phyloP scores from a whole-genome alignment of 2,329 filamentous ascomycete species.

The Paraphaeosphaeria sporulosa region DNA sequence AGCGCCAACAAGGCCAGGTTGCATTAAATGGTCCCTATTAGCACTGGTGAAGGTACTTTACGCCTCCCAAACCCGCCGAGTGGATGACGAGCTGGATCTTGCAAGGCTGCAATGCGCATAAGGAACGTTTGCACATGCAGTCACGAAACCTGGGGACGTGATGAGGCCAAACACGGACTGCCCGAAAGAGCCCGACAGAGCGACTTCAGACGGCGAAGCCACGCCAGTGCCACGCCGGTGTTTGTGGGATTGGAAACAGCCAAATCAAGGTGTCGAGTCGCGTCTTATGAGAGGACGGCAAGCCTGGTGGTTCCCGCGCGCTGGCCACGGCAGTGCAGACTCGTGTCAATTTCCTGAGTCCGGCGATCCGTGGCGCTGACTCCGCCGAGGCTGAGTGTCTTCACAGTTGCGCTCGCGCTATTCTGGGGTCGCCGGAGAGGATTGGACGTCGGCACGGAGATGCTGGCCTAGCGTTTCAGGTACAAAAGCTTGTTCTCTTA shows the following conservation, averaged over 20 bases:
- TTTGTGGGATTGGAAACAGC: too few relatives aligned
- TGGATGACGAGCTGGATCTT: not conserved
- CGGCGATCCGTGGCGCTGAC: not conserved
- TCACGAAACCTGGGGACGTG: not conserved
- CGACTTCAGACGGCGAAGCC: slow-evolving; percentile 11
- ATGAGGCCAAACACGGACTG: not conserved
- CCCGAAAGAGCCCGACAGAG: not conserved
- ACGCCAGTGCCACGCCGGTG: not conserved
- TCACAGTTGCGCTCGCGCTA: not conserved
- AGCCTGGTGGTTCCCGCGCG: too few relatives aligned
- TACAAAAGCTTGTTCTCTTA: slow-evolving; percentile 18
- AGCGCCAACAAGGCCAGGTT: too few relatives aligned
- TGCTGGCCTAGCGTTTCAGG: slow-evolving; percentile 14
- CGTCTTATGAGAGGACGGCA: too few relatives aligned
- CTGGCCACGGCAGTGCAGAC: too few relatives aligned
- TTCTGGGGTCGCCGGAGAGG: not conserved
- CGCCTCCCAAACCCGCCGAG: not conserved
- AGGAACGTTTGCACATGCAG: not conserved
- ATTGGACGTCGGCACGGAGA: slow-evolving; percentile 3
- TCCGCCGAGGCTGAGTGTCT: not conserved
- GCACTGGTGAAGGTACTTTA: not conserved
- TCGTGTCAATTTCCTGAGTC: slow-evolving; percentile 4
- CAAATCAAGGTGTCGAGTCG: too few relatives aligned
- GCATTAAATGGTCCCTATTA: too few relatives aligned
- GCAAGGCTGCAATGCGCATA: too few relatives aligned